Base-by-base conservation (phyloP, 768 basidiomycete genomes). In the Fistulinella prunicolor region DNA sequence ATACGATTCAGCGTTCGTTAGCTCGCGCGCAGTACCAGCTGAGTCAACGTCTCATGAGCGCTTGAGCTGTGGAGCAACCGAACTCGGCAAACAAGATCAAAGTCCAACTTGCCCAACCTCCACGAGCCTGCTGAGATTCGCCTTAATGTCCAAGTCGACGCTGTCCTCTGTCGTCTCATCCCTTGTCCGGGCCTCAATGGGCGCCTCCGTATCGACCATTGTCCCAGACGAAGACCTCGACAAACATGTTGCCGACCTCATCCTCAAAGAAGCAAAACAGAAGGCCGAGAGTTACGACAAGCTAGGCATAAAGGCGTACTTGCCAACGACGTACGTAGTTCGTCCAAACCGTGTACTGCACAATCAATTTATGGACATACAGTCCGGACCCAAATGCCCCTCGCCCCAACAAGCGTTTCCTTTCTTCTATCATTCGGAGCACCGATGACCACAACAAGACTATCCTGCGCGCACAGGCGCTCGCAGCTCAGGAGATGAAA, bases 371-470 rank as follows among this genome's bases (percentile, higher is more conserved):
- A 50, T 36, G 19, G 38, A 24, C 14, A 12, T 47, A 24, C 56
- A 89, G 85, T 47, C 67, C 78, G 6, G 88, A 90, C 59, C 79
- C 75, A 55, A 83, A 83, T 65, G 83, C 81, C 1, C 91, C 91
- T 0, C 83, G 79, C 55, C 68, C 94, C 28, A 89, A 90, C 70
- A 90, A 90, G 61, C 86, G 88, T 0, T 90, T 90, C 62, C 70
- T 90, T 21, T 78, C 81, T 0, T 84, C 86, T 19, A 93, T 99
- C 51, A 94, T 99, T 47, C 82, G 85, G 56, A 93, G 81, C 55
- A 96, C 96, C 4, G 94, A 96, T 63, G 94, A 94, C 48, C 96
- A 99, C 62, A 99, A 99, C 67, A 83, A 86, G 68, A 83, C 87
- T 12, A 74, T 99, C 38, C 65, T 90, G 19, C 79, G 79, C 46